Percentiles rank a stretch among this genome's conserved stretches.
These are phyloP conservation scores for Gyrodon lividus DNA, from an alignment of 768 basidiomycete species.

Conservation along the genomic window DNA sequence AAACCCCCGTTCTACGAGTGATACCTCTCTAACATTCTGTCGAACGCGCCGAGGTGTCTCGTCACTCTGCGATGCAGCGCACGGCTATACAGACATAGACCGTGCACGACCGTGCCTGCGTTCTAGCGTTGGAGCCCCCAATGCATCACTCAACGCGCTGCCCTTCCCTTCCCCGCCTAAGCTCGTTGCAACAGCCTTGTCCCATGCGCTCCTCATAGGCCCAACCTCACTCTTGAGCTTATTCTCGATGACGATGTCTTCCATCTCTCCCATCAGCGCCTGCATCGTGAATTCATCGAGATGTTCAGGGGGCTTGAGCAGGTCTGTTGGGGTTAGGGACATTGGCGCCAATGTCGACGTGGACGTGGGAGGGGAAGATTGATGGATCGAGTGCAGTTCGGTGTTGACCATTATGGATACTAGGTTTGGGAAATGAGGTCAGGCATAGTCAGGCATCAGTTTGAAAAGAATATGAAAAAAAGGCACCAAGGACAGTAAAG, in stretches of 20 bases:
- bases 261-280: slow-evolving; percentile 54
- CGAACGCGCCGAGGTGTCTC: too few species aligned
- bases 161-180: background rate
- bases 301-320: slow-evolving; percentile 32
- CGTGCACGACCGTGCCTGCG: slow-evolving; percentile 21
- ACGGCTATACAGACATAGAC: slow-evolving; percentile 24
- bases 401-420: slow-evolving; percentile 54
- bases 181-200: slow-evolving; percentile 37
- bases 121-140: background rate
- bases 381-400: slow-evolving; percentile 52
- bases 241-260: slow-evolving; percentile 62
- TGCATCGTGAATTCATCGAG: slow-evolving; percentile 37
- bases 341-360: background rate
- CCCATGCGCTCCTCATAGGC: slow-evolving; percentile 56
- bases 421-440: slow-evolving; percentile 13
- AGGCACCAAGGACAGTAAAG: too few species aligned
- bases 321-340: slow-evolving; percentile 22
- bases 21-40: too few species aligned
- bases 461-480: too few species aligned
- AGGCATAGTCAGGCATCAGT: background rate
- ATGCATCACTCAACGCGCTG: too few species aligned
- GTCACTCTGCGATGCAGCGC: background rate
- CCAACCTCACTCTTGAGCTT: slow-evolving; percentile 55
- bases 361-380: background rate
- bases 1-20: too few species aligned